Evolutionary conservation across 2,329 filamentous ascomycete species (phyloP), one percentile per base, ranked within the genome.

Genomic region (Fusarium domesticum): DNA sequence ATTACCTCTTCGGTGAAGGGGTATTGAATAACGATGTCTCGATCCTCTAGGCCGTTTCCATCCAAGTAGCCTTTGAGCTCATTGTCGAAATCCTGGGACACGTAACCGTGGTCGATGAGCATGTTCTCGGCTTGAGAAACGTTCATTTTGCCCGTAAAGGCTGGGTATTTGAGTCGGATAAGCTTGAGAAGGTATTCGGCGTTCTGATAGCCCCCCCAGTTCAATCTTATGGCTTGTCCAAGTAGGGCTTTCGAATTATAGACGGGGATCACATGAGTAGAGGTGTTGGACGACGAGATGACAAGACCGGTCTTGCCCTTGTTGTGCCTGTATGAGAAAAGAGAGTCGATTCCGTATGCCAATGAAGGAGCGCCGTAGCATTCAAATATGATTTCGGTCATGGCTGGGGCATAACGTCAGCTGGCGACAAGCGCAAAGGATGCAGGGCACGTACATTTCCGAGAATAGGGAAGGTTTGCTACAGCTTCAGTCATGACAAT

Each of bases 301-400:
- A 98, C 87, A 17, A 98, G 74, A 6, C 93, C 93, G 18, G 88
- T 92, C 39, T 77, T 83, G 51, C 93, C 93, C 49, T 87, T 82
- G 65, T 98, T 98, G 71, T 96, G 87, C 50, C 85, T 78, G 72
- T 96, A 98, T 16, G 92, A 95, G 71, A 98, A 98, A 23, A 98
- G 80, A 10, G 91, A 95, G 67, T 98, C 93, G 70, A 98, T 91
- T 39, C 93, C 93, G 68, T 93, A 96, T 15, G 91, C 87, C 18
- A 96, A 78, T 2, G 89, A 92, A 0, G 93, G 92, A 10, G 88
- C 91, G 47, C 83, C 81, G 67, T 98, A 98, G 69, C 90, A 95
- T 68, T 98, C 93, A 65, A 97, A 98, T 10, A 98, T 74, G 43
- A 97, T 92, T 64, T 98, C 93, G 34, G 88, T 95, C 92, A 97